A percentile compares a stretch with the other conserved stretches of the same genome.
phyloP scores from a whole-genome alignment of 2,329 filamentous ascomycete species.

The Mycosphaerella arachidis region DNA sequence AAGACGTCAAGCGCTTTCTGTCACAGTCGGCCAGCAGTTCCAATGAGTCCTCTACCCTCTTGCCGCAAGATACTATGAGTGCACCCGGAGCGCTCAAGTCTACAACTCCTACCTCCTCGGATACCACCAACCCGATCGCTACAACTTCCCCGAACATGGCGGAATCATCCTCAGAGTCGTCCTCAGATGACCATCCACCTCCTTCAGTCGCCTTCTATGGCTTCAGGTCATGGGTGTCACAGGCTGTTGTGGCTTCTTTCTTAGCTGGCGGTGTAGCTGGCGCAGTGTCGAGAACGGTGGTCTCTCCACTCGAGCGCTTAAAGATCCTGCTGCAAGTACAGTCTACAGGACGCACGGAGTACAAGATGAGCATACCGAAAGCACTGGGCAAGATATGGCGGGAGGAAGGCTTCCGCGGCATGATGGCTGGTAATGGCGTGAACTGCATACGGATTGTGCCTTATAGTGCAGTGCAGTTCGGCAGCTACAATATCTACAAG shows the following conservation, averaged over 20 bases:
- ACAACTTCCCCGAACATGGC: constrained; percentile 1
- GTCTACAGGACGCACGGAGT: constrained; percentile 82
- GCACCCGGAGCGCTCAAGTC: constrained; percentile 1
- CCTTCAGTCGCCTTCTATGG: not conserved
- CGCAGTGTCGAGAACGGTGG: constrained; percentile 94
- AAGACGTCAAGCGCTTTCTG: not conserved
- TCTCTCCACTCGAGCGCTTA: constrained; percentile 88
- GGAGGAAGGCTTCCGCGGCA: constrained; percentile 94
- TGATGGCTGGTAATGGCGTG: constrained; percentile 96
- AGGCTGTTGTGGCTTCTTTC: constrained; percentile 86
- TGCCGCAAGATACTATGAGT: constrained; percentile 9
- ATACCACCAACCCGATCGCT: not conserved
- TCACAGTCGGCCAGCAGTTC: not conserved
- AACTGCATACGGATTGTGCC: constrained; percentile 98
- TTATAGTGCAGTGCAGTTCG: constrained; percentile 97
- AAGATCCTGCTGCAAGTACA: constrained; percentile 99
- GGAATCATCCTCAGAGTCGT: not conserved
- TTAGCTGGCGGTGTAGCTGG: constrained; percentile 90
- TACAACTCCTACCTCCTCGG: not conserved
- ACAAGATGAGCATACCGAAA: constrained; percentile 85
- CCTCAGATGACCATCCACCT: not conserved
- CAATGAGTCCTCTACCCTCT: constrained; percentile 1
- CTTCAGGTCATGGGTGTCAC: constrained; percentile 51
- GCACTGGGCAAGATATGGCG: constrained; percentile 92
- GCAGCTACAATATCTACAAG: constrained; percentile 97